These are phyloP conservation scores for Bathelium albidoporum DNA, from an alignment of 495 filamentous ascomycete species.

Conservation along the genomic window DNA sequence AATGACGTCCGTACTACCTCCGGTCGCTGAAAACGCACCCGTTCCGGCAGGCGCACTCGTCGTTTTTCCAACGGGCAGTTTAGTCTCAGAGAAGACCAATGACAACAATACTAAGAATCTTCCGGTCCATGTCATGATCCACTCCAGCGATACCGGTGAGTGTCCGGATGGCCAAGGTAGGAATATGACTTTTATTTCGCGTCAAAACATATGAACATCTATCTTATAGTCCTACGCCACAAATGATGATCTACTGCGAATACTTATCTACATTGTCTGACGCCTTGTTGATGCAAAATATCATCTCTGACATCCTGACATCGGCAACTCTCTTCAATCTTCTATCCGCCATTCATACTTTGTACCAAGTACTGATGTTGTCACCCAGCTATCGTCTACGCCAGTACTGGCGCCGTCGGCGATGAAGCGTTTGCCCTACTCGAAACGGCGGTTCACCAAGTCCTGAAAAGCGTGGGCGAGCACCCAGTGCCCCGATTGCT, in stretches of 20 bases:
- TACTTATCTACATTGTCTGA: slow-evolving; percentile 99
- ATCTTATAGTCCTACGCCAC: slow-evolving; percentile 29
- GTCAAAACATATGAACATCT: not conserved
- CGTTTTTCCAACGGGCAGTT: slow-evolving; percentile 50
- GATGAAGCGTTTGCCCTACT: slow-evolving; percentile 36
- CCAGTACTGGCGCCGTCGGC: slow-evolving; percentile 38
- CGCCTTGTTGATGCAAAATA: slow-evolving; percentile 61
- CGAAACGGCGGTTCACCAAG: slow-evolving; percentile 42
- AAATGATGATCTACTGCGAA: slow-evolving; percentile 72
- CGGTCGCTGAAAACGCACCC: slow-evolving; percentile 60
- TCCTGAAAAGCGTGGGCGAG: slow-evolving; percentile 38
- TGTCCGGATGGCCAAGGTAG: slow-evolving; percentile 82
- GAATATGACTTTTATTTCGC: slow-evolving; percentile 32
- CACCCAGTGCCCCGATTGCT: slow-evolving; percentile 34
- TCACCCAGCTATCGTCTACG: slow-evolving; percentile 58
- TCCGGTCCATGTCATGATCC: slow-evolving; percentile 64
- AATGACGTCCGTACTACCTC: slow-evolving; percentile 56
- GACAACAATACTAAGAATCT: slow-evolving; percentile 20
- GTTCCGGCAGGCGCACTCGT: slow-evolving; percentile 64
- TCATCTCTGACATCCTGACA: slow-evolving; percentile 85
- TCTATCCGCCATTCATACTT: slow-evolving; percentile 17
- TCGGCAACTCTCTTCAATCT: slow-evolving; percentile 23
- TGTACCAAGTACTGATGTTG: slow-evolving; percentile 36
- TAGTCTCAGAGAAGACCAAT: slow-evolving; percentile 21
- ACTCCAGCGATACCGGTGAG: slow-evolving; percentile 81